Evolutionary conservation across 371 early-diverging fungal genomes (phyloP).

Genomic region (Chytridium lagenaria): DNA sequence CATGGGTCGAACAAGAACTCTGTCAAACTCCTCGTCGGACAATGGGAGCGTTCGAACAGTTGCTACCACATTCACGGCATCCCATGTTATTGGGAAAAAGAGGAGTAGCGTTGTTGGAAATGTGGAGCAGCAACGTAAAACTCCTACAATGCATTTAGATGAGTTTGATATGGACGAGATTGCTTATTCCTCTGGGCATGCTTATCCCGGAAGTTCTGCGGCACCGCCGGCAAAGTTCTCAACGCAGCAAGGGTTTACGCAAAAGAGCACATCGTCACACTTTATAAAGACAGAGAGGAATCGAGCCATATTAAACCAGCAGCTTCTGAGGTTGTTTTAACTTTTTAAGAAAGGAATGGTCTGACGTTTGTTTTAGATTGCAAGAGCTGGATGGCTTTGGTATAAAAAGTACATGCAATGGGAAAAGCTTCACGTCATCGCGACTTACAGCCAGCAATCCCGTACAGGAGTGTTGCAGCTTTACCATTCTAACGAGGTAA

Average conservation of each 20-base stretch:
- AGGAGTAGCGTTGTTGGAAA: not conserved
- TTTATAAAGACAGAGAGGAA: too few species aligned
- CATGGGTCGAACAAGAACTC: not conserved
- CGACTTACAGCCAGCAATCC: slow-evolving; percentile 21
- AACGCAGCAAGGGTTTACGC: not conserved
- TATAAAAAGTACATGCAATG: not conserved
- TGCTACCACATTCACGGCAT: slow-evolving; percentile 10
- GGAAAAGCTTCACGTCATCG: slow-evolving; percentile 27
- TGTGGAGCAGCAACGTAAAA: not conserved
- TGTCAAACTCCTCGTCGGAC: not conserved
- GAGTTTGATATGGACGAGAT: slow-evolving; percentile 19
- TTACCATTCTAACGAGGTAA: slow-evolving; percentile 24
- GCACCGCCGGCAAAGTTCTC: slow-evolving; percentile 3
- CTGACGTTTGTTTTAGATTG: slow-evolving; percentile 21
- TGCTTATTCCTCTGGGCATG: not conserved
- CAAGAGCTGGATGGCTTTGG: slow-evolving; percentile 32
- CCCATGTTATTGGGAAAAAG: slow-evolving; percentile 6
- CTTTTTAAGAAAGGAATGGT: too few species aligned
- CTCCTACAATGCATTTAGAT: not conserved
- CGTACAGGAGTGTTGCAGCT: slow-evolving; percentile 26
- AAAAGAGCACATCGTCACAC: too few species aligned
- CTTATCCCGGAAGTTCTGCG: not conserved
- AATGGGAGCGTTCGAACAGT: slow-evolving; percentile 14
- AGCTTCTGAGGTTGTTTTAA: slow-evolving; percentile 28
- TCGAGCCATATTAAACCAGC: slow-evolving; percentile 27